phyloP scores from a whole-genome alignment of 148 eudicot genomes.

The Amaranthus hypochondriacus region DNA sequence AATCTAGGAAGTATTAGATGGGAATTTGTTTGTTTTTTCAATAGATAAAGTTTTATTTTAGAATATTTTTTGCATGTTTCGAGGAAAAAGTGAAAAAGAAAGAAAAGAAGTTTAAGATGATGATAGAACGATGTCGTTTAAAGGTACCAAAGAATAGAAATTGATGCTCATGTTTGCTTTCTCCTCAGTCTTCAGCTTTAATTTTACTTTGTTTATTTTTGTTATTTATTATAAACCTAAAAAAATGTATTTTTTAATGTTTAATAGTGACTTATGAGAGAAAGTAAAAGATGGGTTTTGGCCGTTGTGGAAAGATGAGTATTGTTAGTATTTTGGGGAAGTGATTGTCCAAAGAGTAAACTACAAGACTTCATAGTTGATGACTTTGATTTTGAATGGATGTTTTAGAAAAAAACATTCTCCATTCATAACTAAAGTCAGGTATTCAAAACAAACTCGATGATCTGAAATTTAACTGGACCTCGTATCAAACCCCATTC shows the following conservation, averaged over 20 bases:
- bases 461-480: too few relatives aligned
- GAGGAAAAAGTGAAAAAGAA: slow-evolving; percentile 14
- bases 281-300: slow-evolving; percentile 19
- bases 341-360: not conserved
- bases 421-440: too few relatives aligned
- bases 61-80: slow-evolving; percentile 22
- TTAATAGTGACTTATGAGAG: slow-evolving; percentile 8
- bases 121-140: slow-evolving; percentile 17
- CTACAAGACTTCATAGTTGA: not conserved
- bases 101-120: not conserved
- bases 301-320: slow-evolving; percentile 9
- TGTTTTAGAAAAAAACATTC: too few relatives aligned
- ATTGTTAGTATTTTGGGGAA: not conserved
- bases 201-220: slow-evolving; percentile 6
- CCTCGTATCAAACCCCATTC: too few relatives aligned
- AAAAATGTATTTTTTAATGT: not conserved
- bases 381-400: slow-evolving; percentile 4
- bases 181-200: slow-evolving; percentile 13
- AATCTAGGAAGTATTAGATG: too few relatives aligned
- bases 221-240: not conserved
- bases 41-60: slow-evolving; percentile 10
- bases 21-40: not conserved
- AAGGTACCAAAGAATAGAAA: not conserved
- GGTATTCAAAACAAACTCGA: too few relatives aligned
- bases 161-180: slow-evolving; percentile 11